Base-by-base conservation (phyloP, 495 filamentous ascomycete species). In the Penicillium goetzii region DNA sequence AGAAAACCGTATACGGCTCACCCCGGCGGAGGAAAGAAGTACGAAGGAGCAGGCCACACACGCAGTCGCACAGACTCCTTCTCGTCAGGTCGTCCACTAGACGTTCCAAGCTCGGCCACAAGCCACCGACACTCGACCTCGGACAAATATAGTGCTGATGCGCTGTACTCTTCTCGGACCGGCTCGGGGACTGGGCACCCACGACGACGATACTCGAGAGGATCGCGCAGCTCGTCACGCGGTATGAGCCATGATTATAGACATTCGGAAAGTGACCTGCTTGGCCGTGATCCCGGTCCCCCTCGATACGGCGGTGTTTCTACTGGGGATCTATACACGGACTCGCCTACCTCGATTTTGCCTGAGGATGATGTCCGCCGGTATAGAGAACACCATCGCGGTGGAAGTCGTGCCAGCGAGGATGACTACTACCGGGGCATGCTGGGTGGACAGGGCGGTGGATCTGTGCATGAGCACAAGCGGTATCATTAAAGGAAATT, bases 1-100 rank as follows among this genome's bases (percentile, higher is more conserved):
- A 77, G 87, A 58, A 87, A 89, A 54, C 87, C 87, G 0, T 89
- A 89, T 66, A 74, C 66, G 11, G 82, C 81, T 1, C 76, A 81
- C 23, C 83, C 85, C 1, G 86, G 86, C 10, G 75, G 77, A 17
- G 86, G 86, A 15, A 88, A 86, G 65, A 62, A 76, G 1, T 85
- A 86, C 59, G 80, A 83, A 6, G 82, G 80, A 15, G 15, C 61
- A 9, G 38, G 56, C 34, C 36, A 56, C 19, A 23, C 65, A 25
- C 75, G 68, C 38, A 71, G 67, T n/a, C 68, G 68, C 49, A 71
- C 68, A 14, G 62, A 59, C 12, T 77, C 76, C 4, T 74, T 73
- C 54, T 74, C 73, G 3, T 71, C 73, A 0, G 47, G 74, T 25
- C 63, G 67, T 12, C 65, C 68, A 12, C 59, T 66, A 41, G 76